Percentiles rank a stretch among this genome's conserved stretches.
These are phyloP conservation scores for Phytopythium helicoides DNA, from an alignment of 352 stramenopile genomes.

Conservation along the genomic window DNA sequence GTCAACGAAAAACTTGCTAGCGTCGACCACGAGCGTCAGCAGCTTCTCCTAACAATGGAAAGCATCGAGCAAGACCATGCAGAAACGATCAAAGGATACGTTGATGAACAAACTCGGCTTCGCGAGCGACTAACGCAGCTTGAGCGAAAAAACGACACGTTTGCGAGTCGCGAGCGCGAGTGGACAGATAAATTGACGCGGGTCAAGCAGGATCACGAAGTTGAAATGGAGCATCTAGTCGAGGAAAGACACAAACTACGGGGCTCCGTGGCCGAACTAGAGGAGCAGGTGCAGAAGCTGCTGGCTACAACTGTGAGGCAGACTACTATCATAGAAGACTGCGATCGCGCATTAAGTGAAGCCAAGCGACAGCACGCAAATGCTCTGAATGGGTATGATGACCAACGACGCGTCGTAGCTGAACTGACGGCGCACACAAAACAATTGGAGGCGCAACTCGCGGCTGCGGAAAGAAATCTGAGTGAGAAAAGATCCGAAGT, in stretches of 20 bases:
- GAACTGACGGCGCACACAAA: conserved; percentile 30
- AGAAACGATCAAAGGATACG: conserved; percentile 17
- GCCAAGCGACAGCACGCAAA: conserved; percentile 33
- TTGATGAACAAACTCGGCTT: conserved; percentile 20
- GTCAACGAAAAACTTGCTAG: conserved; percentile 13
- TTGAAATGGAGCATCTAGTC: conserved; percentile 25
- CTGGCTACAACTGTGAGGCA: conserved; percentile 60
- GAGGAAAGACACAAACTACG: conserved; percentile 28
- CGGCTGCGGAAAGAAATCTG: conserved; percentile 13
- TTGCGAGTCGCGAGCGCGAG: conserved; percentile 22
- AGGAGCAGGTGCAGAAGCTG: conserved; percentile 49
- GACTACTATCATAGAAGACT: conserved; percentile 75
- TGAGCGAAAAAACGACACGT: conserved; percentile 22
- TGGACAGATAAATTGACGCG: conserved; percentile 32
- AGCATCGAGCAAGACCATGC: conserved; percentile 29
- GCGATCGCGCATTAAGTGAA: conserved; percentile 52
- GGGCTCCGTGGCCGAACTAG: conserved; percentile 22
- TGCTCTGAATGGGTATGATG: conserved; percentile 33
- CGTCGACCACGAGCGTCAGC: conserved; percentile 34
- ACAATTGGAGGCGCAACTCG: conserved; percentile 35
- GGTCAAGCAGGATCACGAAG: conserved; percentile 21
- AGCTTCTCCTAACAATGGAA: conserved; percentile 29
- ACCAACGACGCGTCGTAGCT: conserved; percentile 33
- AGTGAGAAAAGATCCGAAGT: conserved; percentile 13
- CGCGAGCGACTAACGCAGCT: conserved; percentile 35